phyloP scores from a whole-genome alignment of 2,329 filamentous ascomycete genomes.

The Monilinia laxa region DNA sequence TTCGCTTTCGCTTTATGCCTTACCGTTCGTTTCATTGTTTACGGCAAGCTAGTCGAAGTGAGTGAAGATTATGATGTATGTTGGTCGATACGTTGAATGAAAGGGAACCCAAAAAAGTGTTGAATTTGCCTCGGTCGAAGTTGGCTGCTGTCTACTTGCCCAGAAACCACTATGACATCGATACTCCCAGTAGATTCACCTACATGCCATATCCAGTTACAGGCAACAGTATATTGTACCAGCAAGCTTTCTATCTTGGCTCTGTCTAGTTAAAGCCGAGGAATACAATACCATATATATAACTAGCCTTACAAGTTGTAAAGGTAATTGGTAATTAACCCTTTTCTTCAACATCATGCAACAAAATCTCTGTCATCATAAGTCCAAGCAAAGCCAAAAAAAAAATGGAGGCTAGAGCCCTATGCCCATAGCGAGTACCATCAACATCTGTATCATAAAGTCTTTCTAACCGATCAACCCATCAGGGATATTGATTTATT shows the following conservation, averaged over 20 bases:
- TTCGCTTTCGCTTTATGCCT: slow-evolving; percentile 2
- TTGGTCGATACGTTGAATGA: too few species aligned
- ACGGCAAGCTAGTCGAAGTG: background rate
- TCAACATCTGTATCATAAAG: slow-evolving; percentile 5
- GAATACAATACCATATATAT: background rate
- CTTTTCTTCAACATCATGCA: slow-evolving; percentile 1
- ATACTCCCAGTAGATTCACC: slow-evolving; percentile 1
- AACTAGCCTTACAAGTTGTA: background rate
- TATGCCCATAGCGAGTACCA: slow-evolving; percentile 18
- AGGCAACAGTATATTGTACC: background rate
- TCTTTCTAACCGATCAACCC: background rate
- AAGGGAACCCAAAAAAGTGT: too few species aligned
- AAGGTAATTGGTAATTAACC: background rate
- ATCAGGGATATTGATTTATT: slow-evolving; percentile 15
- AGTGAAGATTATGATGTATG: background rate
- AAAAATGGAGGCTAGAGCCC: slow-evolving; percentile 22
- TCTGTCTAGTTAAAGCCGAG: slow-evolving; percentile 4
- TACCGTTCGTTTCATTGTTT: background rate
- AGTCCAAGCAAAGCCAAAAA: slow-evolving; percentile 10
- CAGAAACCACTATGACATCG: background rate
- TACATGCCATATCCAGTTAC: background rate
- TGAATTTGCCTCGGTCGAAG: background rate
- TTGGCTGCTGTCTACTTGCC: background rate
- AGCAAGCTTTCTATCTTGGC: slow-evolving; percentile 5
- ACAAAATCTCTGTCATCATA: slow-evolving; percentile 5